Evolutionary conservation across 2,329 filamentous ascomycete genomes (phyloP).

Genomic region (Aspergillus vadensis): DNA sequence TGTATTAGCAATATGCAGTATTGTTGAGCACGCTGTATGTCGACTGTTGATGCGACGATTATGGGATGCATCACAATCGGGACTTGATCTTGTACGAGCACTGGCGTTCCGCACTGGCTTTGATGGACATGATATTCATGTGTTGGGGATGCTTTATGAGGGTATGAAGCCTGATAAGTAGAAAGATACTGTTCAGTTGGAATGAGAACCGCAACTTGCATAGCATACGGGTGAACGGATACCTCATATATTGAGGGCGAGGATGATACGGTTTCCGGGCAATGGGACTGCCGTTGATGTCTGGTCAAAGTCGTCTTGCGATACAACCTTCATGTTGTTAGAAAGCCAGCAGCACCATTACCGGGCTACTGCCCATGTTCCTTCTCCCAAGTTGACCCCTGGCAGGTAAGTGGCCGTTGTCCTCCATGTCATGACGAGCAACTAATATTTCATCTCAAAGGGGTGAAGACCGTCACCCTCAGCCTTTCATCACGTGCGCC

Average conservation of each 20-base stretch:
- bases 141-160: constrained; percentile 34
- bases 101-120: constrained; percentile 33
- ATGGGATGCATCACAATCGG: constrained; percentile 35
- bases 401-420: constrained; percentile 43
- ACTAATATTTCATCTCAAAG: too few species aligned
- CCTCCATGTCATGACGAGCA: constrained; percentile 32
- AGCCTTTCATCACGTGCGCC: too few species aligned
- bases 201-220: constrained; percentile 31
- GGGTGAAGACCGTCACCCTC: too few species aligned
- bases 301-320: constrained; percentile 46
- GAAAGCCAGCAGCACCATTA: not conserved
- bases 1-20: constrained; percentile 38
- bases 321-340: constrained; percentile 36
- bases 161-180: constrained; percentile 39
- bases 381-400: constrained; percentile 42
- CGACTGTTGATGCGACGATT: constrained; percentile 32
- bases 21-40: constrained; percentile 32
- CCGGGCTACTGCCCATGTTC: constrained; percentile 31
- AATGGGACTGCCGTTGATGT: constrained; percentile 44
- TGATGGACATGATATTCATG: constrained; percentile 42
- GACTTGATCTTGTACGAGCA: constrained; percentile 33
- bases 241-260: constrained; percentile 39
- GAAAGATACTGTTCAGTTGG: constrained; percentile 40
- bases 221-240: constrained; percentile 42
- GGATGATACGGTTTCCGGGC: constrained; percentile 35